Evolutionary conservation across 1,284 basidiomycete species (phyloP), one percentile per base, ranked within the genome.

Genomic region (Ceratobasidium sp.): DNA sequence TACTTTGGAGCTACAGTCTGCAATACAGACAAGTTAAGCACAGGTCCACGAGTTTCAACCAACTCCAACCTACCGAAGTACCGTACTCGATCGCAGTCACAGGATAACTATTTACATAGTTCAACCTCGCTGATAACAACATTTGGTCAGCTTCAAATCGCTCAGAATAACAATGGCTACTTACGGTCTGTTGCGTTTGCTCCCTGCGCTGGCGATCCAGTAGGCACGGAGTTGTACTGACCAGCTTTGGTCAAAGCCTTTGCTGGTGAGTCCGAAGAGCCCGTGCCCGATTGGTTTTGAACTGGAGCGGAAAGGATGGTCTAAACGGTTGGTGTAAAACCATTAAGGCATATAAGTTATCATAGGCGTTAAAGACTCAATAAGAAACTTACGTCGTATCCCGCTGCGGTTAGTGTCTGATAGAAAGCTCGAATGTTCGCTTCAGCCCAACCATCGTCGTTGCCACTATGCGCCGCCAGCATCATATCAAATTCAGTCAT

Each of bases 401-500:
- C 84, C 28, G 81, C 82, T 5, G 77, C 77, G 35, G 79, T 78
- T 49, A 86, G 78, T 0, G 84, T 82, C 21, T 79, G 76, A 71
- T 82, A 82, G 70, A 85, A 82, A 1, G 83, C 83, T 44, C 85
- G 82, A 72, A 87, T 82, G 74, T 84, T 83, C 5, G 85, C 85
- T 1, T 82, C 82, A 1, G 85, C 86, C 85, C 85, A 87, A 8
- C 85, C 74, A 61, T 75, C 74, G 38, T 75, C 74, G 50, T 75
- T 75, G 7, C 74, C 73, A 35, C 55, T 58, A 58, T 35, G n/a
- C n/a, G n/a, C n/a, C n/a, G 23, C 11, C 21, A 13, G n/a, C 14
- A 26, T 3, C 2, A 58, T 58, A 35, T 58, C 28, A 41, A 7
- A 6, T 6, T 32, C 9, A 16, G n/a, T 16, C 14, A 35, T n/a